Conservation (phyloP, 805 yeast genomes). For the Suhomyces sp. region DNA sequence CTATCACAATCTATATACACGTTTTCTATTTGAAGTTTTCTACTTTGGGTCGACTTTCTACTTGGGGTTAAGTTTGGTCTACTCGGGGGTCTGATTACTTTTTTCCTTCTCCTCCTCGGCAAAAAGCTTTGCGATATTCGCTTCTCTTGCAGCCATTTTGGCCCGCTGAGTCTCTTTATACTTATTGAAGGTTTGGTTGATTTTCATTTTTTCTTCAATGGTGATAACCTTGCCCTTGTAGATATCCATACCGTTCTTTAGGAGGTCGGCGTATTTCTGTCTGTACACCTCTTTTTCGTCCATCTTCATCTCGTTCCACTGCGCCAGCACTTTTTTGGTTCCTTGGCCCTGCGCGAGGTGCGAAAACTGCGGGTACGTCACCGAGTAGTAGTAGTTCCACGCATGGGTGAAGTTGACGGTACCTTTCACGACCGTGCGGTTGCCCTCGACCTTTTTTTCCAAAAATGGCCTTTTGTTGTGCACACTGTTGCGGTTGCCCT, state of each 20-base stretch:
- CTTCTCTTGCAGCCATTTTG: conserved; percentile 5
- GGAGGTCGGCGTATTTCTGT: conserved; percentile 25
- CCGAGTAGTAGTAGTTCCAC: conserved; percentile 33
- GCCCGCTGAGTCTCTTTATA: conserved; percentile 11
- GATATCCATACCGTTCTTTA: conserved; percentile 29
- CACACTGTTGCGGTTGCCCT: conserved; percentile 1
- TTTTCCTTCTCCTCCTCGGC: background rate
- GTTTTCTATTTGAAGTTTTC: too few relatives aligned
- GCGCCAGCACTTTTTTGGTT: conserved; percentile 10
- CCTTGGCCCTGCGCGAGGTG: conserved; percentile 15
- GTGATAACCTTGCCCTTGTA: conserved; percentile 27
- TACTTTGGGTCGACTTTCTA: too few relatives aligned
- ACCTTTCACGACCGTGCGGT: conserved; percentile 10
- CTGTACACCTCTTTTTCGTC: conserved; percentile 28
- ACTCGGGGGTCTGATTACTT: background rate
- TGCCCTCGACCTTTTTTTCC: conserved; percentile 6
- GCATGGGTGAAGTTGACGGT: conserved; percentile 30
- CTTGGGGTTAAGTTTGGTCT: too few relatives aligned
- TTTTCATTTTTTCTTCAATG: conserved; percentile 21
- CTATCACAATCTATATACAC: too few relatives aligned
- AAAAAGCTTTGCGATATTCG: background rate
- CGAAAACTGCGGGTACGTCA: conserved; percentile 14
- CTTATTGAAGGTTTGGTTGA: conserved; percentile 9
- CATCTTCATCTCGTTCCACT: conserved; percentile 26
- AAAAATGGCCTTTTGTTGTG: conserved; percentile 1